Conservation (phyloP, 2,329 filamentous ascomycete species). For the Teratosphaeria epicoccoides region DNA sequence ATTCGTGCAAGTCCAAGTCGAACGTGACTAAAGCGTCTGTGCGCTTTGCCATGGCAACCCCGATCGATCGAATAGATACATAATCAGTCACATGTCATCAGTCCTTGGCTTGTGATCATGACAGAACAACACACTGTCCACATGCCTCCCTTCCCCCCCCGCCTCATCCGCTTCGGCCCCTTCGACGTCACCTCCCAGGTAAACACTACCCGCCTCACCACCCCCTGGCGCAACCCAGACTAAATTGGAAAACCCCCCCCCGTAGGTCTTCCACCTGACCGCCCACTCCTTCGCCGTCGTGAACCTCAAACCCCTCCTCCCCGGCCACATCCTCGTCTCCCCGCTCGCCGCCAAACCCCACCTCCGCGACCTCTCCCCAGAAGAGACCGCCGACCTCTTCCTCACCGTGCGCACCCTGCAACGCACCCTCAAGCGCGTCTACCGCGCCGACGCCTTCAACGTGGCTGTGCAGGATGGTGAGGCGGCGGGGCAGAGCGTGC, state of each 20-base stretch:
- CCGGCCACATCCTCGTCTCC: slow-evolving; percentile 86
- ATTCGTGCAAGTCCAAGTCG: neutral
- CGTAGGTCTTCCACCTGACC: slow-evolving; percentile 77
- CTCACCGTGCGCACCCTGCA: slow-evolving; percentile 64
- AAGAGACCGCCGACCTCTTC: slow-evolving; percentile 78
- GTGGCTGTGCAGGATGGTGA: slow-evolving; percentile 89
- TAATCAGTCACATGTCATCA: no score
- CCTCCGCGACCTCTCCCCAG: slow-evolving; percentile 59
- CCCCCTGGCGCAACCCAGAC: slow-evolving; percentile 6
- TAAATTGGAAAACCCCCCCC: slow-evolving; percentile 1
- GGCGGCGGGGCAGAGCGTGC: slow-evolving; percentile 85
- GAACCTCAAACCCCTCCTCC: slow-evolving; percentile 88
- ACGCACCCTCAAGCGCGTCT: slow-evolving; percentile 56
- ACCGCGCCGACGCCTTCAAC: slow-evolving; percentile 67
- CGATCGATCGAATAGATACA: no score
- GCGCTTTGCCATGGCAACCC: neutral
- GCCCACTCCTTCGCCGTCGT: slow-evolving; percentile 75
- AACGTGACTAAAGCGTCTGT: neutral
- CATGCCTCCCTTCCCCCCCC: slow-evolving; percentile 30
- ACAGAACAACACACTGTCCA: neutral
- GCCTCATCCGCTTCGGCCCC: slow-evolving; percentile 32
- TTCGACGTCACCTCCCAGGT: slow-evolving; percentile 38
- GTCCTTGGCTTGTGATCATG: no score
- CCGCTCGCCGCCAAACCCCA: slow-evolving; percentile 56
- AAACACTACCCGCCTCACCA: slow-evolving; percentile 7